These are phyloP conservation scores for Neopestalotiopsis sp. DNA, from an alignment of 2,329 filamentous ascomycete genomes.

Conservation along the genomic window DNA sequence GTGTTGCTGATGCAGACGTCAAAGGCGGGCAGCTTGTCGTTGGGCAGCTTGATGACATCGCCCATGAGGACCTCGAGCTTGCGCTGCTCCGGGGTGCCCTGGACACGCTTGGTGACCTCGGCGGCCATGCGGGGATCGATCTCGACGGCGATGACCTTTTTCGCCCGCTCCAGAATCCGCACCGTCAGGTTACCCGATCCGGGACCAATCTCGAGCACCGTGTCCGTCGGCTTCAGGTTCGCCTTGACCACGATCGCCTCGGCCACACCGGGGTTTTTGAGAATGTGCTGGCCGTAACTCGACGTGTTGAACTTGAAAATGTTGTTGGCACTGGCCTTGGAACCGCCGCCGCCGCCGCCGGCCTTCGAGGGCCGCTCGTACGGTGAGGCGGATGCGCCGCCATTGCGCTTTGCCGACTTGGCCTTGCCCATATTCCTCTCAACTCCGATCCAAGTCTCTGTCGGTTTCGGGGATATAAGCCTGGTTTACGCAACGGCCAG, in stretches of 20 bases:
- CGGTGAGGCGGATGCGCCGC: conserved; percentile 38
- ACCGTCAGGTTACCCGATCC: conserved; percentile 86
- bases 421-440: conserved; percentile 45
- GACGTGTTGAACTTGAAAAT: conserved; percentile 96
- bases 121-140: conserved; percentile 96
- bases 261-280: conserved; percentile 22
- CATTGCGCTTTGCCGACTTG: conserved; percentile 42
- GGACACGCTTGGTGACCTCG: conserved; percentile 91
- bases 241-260: conserved; percentile 76
- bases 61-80: conserved; percentile 87
- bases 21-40: conserved; percentile 62
- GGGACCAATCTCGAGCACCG: conserved; percentile 85
- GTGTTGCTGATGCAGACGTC: conserved; percentile 78
- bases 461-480: neutral
- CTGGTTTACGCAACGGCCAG: neutral
- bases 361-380: conserved; percentile 47
- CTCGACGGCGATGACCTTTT: conserved; percentile 83
- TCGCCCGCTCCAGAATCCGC: conserved; percentile 85
- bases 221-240: conserved; percentile 86
- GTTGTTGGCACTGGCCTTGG: conserved; percentile 66
- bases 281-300: conserved; percentile 85
- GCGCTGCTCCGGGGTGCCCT: conserved; percentile 84
- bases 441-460: neutral
- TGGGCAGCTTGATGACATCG: conserved; percentile 51
- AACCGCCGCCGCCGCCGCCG: conserved; percentile 7